Base-by-base conservation (phyloP, 306 rosid genomes). In the Lathyrus sativus region DNA sequence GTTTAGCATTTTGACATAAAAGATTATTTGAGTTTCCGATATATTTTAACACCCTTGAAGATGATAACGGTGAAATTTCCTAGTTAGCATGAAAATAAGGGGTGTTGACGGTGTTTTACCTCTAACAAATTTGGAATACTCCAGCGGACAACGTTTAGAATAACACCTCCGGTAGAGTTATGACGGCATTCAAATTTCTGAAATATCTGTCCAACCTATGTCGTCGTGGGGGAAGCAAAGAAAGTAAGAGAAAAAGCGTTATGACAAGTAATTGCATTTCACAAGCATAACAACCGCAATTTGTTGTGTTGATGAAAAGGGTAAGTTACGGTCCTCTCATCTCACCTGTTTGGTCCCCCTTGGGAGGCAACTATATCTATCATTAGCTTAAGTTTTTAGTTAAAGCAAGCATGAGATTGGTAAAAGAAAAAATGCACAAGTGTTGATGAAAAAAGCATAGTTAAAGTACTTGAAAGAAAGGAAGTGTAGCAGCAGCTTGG, bases 181-280 rank as follows among this genome's bases (percentile, higher is more conserved):
- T 82, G 82, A 14, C 48, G 71, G 19, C 96, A 92, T 83, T 92
- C 98, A 76, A 92, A 90, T 74, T 92, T 90, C 64, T 92, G 98
- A 80, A 83, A 92, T 67, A 90, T 90, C 71, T 92, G 98, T 18
- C 96, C 98, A 73, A 92, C 89, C 98, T 92, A 70, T 49, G 45
- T 24, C 73, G 45, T 28, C 38, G 79, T 3, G 37, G 64, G 22
- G 37, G 64, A 55, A 80, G 50, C 57, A 60, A 75, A 50, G 6
- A 19, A 59, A 46, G 37, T 17, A 49, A 33, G 29, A 26, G 29
- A 26, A 26, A 26, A 26, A 26, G 29, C 29, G 3, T 26, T 26
- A 26, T 26, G 4, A 26, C 4, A 26, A 2, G 26, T 24, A 24
- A 24, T 24, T 24, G 26, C 26, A 24, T 24, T 24, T 24, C 3